Evolutionary conservation across 352 stramenopile genomes (phyloP).

Genomic region (Pythium sp.): DNA sequence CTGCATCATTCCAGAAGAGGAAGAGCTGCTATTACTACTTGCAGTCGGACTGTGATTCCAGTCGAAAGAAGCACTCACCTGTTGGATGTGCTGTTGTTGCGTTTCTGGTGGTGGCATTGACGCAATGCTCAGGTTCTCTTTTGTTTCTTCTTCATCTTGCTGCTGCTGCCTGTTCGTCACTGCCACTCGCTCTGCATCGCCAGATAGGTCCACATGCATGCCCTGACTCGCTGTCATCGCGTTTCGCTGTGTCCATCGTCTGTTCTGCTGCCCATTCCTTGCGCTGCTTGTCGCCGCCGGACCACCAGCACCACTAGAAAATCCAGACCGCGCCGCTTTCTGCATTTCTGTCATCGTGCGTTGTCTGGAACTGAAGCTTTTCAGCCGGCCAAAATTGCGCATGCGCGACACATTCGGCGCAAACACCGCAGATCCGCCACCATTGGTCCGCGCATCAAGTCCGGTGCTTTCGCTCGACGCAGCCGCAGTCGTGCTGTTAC

Average conservation of each 20-base stretch:
- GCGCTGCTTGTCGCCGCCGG: too few species aligned
- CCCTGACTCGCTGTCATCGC: not conserved
- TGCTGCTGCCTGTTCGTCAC: not conserved
- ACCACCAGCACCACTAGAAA: not conserved
- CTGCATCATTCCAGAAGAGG: constrained; percentile 3
- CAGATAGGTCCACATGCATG: constrained; percentile 2
- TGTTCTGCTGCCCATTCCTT: not conserved
- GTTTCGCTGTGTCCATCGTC: not conserved
- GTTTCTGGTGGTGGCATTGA: not conserved
- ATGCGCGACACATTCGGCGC: constrained; percentile 9
- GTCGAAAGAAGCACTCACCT: constrained; percentile 3
- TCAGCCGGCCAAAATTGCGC: constrained; percentile 14
- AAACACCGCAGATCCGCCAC: not conserved
- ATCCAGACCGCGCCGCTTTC: not conserved
- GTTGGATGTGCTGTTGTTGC: constrained; percentile 1
- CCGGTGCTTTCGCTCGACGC: not conserved
- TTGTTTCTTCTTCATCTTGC: constrained; percentile 18
- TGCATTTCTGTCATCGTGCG: not conserved
- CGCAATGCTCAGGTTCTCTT: constrained; percentile 10
- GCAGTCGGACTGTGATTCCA: not conserved
- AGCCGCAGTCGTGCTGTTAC: not conserved
- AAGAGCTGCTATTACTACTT: constrained; percentile 15
- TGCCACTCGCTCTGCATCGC: constrained; percentile 1
- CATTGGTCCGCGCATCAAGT: not conserved
- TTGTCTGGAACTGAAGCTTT: constrained; percentile 20